Evolutionary conservation across 331 rosid genomes (phyloP).

Genomic region (Quercus tomentella): DNA sequence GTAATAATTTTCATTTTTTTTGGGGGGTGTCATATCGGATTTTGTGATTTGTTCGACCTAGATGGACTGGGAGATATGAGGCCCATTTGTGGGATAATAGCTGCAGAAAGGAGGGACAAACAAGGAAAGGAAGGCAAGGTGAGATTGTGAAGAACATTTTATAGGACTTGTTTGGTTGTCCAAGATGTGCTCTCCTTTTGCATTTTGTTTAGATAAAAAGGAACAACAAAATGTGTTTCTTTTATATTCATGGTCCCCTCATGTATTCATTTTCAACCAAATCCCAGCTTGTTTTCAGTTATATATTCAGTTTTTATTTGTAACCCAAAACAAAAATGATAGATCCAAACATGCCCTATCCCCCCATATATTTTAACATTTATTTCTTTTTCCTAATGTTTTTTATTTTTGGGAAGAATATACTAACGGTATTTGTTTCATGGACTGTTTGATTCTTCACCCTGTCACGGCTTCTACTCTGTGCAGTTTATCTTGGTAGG

Average conservation of each 20-base stretch:
- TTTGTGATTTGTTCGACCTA: conserved; percentile 53
- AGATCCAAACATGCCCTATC: conserved; percentile 15
- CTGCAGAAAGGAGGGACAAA: conserved; percentile 98
- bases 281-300: not conserved
- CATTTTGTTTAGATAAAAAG: conserved; percentile 1
- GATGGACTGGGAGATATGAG: conserved; percentile 99
- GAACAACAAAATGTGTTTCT: not conserved
- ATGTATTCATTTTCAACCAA: not conserved
- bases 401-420: conserved; percentile 31
- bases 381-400: conserved; percentile 1
- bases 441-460: conserved; percentile 48
- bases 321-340: too few relatives aligned
- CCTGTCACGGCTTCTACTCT: conserved; percentile 34
- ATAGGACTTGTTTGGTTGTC: not conserved
- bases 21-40: conserved; percentile 2
- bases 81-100: conserved; percentile 99
- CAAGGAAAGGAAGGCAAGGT: conserved; percentile 99
- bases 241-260: not conserved
- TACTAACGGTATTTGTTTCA: conserved; percentile 45
- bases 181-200: not conserved
- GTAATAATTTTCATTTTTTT: not conserved
- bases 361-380: not conserved
- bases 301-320: not conserved
- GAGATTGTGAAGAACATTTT: not conserved
- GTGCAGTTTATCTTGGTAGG: conserved; percentile 96